phyloP scores from a whole-genome alignment of 805 yeast species.

The Wickerhamomyces hampshirensis region DNA sequence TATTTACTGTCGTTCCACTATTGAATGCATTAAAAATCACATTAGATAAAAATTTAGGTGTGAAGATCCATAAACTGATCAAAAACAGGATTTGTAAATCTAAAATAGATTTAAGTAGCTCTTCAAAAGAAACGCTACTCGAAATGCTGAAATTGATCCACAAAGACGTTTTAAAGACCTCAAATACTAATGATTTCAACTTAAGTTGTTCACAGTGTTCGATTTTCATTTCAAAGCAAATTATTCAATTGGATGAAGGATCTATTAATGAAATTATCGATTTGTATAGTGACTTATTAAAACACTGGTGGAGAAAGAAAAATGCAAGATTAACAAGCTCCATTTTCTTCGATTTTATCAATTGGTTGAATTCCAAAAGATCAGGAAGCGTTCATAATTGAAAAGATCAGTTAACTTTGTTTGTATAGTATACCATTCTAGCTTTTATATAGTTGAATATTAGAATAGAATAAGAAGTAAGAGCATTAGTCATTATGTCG shows the following conservation, averaged over 20 bases:
- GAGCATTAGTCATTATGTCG: background rate
- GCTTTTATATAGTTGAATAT: too few relatives aligned
- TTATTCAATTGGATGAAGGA: conserved; percentile 33
- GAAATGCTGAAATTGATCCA: conserved; percentile 39
- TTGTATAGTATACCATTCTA: background rate
- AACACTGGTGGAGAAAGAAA: conserved; percentile 52
- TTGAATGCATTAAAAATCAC: conserved; percentile 61
- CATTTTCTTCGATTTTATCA: conserved; percentile 71
- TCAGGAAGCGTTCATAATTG: background rate
- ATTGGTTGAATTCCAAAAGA: conserved; percentile 62
- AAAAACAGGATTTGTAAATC: conserved; percentile 55
- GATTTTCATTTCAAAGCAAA: conserved; percentile 55
- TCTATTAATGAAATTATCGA: conserved; percentile 43
- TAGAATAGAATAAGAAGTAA: too few relatives aligned
- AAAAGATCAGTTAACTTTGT: background rate
- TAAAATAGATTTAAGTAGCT: conserved; percentile 25
- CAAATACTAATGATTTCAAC: conserved; percentile 33
- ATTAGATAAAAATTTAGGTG: conserved; percentile 62
- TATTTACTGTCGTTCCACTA: conserved; percentile 50
- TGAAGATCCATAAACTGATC: conserved; percentile 68
- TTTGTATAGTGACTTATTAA: conserved; percentile 50
- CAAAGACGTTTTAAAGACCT: conserved; percentile 28
- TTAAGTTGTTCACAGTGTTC: conserved; percentile 56
- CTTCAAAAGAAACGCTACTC: conserved; percentile 21
- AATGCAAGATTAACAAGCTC: conserved; percentile 46